Evolutionary conservation across 192 early-diverging fungal genomes (phyloP).

Genomic region (Rhizophagus prolifer): DNA sequence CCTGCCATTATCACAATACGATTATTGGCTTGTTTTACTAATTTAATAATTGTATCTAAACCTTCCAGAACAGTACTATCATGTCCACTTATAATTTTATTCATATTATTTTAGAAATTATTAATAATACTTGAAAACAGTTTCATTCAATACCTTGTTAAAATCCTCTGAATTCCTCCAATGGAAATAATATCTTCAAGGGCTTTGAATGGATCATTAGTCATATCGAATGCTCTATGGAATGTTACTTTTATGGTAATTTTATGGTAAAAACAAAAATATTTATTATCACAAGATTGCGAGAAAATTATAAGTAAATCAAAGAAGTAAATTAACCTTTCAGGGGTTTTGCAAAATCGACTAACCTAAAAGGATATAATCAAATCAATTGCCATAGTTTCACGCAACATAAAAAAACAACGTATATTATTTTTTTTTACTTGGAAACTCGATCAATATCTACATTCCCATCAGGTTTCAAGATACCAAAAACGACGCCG

Average conservation of each 20-base stretch:
- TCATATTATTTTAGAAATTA: neutral
- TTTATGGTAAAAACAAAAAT: neutral
- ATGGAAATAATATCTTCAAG: slow-evolving; percentile 57
- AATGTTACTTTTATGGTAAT: slow-evolving; percentile 59
- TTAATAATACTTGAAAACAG: neutral
- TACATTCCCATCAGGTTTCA: slow-evolving; percentile 53
- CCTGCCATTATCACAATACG: slow-evolving; percentile 62
- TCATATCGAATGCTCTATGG: slow-evolving; percentile 70
- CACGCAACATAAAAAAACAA: no score
- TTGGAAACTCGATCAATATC: slow-evolving; percentile 48
- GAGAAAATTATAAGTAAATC: neutral
- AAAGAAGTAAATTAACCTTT: slow-evolving; percentile 25
- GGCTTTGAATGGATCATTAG: slow-evolving; percentile 54
- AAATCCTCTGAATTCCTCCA: slow-evolving; percentile 61
- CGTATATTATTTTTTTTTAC: slow-evolving; percentile 31
- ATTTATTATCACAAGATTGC: neutral
- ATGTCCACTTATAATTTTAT: slow-evolving; percentile 44
- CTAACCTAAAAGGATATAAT: slow-evolving; percentile 36
- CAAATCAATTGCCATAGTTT: neutral
- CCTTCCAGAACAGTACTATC: slow-evolving; percentile 59
- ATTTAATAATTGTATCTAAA: slow-evolving; percentile 43
- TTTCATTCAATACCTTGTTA: slow-evolving; percentile 46
- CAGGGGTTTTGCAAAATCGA: slow-evolving; percentile 52
- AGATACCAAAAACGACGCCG: slow-evolving; percentile 67
- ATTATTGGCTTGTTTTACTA: slow-evolving; percentile 41